Evolutionary conservation across 345 rosid species (phyloP).

Genomic region (Populus davidiana): DNA sequence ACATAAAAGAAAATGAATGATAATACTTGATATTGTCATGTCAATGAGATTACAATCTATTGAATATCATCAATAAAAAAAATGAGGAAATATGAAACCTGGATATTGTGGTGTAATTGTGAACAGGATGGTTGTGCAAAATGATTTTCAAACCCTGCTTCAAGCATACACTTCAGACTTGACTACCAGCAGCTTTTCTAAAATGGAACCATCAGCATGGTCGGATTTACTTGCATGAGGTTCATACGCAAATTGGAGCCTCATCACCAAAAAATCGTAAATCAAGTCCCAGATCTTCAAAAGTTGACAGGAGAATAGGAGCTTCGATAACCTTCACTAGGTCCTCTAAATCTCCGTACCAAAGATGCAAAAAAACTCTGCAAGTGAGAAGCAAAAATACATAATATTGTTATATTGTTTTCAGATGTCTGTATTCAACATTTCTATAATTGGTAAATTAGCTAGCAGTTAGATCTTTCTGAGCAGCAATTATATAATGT

Average conservation of each 20-base stretch:
- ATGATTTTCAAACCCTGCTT: constrained; percentile 5
- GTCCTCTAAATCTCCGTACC: constrained; percentile 53
- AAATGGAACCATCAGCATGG: background rate
- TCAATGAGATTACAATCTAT: background rate
- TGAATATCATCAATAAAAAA: background rate
- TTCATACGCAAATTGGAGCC: background rate
- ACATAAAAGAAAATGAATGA: background rate
- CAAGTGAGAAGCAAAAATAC: constrained; percentile 14
- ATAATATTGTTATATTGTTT: background rate
- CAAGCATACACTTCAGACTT: background rate
- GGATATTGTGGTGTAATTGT: too few species aligned
- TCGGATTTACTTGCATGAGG: background rate
- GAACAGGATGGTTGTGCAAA: background rate
- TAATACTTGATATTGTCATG: background rate
- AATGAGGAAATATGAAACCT: background rate
- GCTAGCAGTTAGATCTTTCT: background rate
- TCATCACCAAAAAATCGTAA: background rate
- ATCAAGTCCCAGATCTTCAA: constrained; percentile 24
- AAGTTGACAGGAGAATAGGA: constrained; percentile 73
- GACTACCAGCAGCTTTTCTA: background rate
- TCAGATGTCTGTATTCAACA: background rate
- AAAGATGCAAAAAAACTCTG: constrained; percentile 61
- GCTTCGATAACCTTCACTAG: constrained; percentile 49
- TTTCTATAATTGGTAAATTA: background rate
- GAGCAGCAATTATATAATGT: background rate